Base-by-base conservation (phyloP, 2,329 filamentous ascomycete species). In the Pseudogymnoascus sp. region DNA sequence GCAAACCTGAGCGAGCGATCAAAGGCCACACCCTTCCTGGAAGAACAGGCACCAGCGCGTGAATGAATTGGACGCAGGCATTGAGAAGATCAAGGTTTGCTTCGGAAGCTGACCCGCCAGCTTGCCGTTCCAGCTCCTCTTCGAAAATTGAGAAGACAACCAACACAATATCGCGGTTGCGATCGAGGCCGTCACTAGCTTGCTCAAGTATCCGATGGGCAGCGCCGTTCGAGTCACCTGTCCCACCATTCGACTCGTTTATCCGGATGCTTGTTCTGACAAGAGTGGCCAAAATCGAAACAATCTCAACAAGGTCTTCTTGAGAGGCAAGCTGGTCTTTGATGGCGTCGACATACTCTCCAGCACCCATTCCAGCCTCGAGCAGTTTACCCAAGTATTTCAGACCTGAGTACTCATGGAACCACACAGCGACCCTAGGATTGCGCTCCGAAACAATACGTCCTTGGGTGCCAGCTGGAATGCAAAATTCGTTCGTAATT, bases 1-100 rank as follows among this genome's bases (percentile, higher is more conserved):
- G 80, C 16, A 99, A 79, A 66, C 87, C 86, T 73, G 91, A 96
- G 64, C 91, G 86, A 3, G 88, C 86, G 70, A 99, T 82, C 73
- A 93, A 90, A 3, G 93, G 92, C 93, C 95, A 97, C 5, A 96
- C 86, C 65, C 93, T 83, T 64, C 89, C 89, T 0, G 95, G 93
- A 61, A 88, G 85, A n/a, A 89, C 69, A 8, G 82, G 80, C 26
- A 95, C 75, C 16, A 96, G 78, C 2, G 88, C 85, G 68, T 89
- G 83, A 39, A 96, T 78, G 70, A 97, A 97, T 62, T 91, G 87
- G 21, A 93, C 77, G 72, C 91, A 96, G 23, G 89, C 85, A 10
- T 80, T 78, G 63, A 87, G 74, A 59, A 93, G 82, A 1, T 87
- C 80, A 29, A 96, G 80, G 72, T 75, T 65, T 71, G 75, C 65